phyloP scores from a whole-genome alignment of 768 basidiomycete genomes.

The Pseudohyphozyma bogoriensis region DNA sequence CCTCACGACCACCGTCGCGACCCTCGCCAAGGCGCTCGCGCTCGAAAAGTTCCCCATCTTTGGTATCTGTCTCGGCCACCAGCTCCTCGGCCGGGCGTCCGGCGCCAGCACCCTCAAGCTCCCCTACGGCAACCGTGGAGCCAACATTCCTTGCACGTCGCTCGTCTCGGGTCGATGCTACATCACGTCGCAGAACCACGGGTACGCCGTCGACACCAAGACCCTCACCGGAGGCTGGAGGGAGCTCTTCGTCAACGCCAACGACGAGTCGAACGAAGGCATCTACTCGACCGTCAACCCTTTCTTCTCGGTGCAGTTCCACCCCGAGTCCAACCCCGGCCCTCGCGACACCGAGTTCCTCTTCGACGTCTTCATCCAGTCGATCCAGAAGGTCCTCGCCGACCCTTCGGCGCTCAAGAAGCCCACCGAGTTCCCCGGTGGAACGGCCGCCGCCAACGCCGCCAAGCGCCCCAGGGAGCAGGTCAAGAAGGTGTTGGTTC shows the following conservation, averaged over 20 bases:
- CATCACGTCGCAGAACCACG: conserved; percentile 98
- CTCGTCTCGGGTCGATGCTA: conserved; percentile 89
- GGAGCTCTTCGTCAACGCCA: conserved; percentile 90
- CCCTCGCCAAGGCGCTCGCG: conserved; percentile 56
- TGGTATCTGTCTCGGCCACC: conserved; percentile 97
- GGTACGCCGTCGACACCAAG: conserved; percentile 78
- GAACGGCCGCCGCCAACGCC: conserved; percentile 67
- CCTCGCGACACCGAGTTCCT: conserved; percentile 97
- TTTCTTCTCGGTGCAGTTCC: conserved; percentile 98
- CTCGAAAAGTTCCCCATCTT: conserved; percentile 62
- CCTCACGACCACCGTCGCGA: conserved; percentile 52
- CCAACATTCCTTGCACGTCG: conserved; percentile 96
- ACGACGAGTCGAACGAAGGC: conserved; percentile 94
- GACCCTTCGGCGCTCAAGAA: conserved; percentile 35
- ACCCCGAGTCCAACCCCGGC: conserved; percentile 92
- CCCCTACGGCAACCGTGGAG: conserved; percentile 99
- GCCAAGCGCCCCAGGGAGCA: conserved; percentile 51
- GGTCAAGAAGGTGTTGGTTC: conserved; percentile 87
- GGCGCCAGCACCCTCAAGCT: conserved; percentile 94
- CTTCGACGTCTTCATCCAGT: conserved; percentile 92
- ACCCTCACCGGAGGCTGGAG: conserved; percentile 79
- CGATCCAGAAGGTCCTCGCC: conserved; percentile 52
- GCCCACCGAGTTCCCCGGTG: conserved; percentile 44
- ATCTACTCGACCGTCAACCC: conserved; percentile 87
- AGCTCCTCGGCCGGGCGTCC: conserved; percentile 85